These are phyloP conservation scores for Danielozyma ontarioensis DNA, from an alignment of 805 yeast species.

Conservation along the genomic window DNA sequence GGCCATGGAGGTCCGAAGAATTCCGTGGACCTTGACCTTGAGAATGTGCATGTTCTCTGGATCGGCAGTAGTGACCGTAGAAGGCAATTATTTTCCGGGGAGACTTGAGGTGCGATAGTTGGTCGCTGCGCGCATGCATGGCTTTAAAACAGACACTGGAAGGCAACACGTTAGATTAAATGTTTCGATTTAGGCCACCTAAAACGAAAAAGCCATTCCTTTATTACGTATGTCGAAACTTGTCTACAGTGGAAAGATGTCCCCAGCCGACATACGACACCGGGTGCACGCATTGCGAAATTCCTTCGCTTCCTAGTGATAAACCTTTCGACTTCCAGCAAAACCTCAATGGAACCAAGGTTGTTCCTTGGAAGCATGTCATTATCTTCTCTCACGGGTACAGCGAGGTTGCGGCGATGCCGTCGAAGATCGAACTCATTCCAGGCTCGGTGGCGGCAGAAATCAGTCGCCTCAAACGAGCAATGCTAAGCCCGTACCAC, in stretches of 20 bases:
- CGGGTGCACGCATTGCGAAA: slow-evolving; percentile 55
- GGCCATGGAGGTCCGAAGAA: too few relatives aligned
- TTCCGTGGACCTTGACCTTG: too few relatives aligned
- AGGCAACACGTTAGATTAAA: too few relatives aligned
- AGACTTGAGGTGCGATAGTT: too few relatives aligned
- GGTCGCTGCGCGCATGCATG: too few relatives aligned
- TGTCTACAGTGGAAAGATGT: slow-evolving; percentile 20
- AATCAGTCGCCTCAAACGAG: slow-evolving; percentile 29
- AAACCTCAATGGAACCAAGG: slow-evolving; percentile 44
- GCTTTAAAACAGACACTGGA: too few relatives aligned
- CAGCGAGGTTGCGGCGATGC: slow-evolving; percentile 35
- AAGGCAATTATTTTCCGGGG: too few relatives aligned
- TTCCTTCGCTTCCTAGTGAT: slow-evolving; percentile 34
- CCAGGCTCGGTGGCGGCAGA: slow-evolving; percentile 41
- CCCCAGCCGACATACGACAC: slow-evolving; percentile 52
- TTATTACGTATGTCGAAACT: too few relatives aligned
- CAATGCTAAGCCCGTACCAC: slow-evolving; percentile 34
- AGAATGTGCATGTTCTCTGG: too few relatives aligned
- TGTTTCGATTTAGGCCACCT: too few relatives aligned
- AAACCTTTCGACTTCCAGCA: slow-evolving; percentile 36
- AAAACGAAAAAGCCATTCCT: too few relatives aligned
- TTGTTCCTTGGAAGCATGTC: slow-evolving; percentile 51
- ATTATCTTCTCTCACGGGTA: slow-evolving; percentile 45
- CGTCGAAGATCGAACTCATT: slow-evolving; percentile 45
- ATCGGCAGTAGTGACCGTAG: too few relatives aligned